Evolutionary conservation across 2,329 filamentous ascomycete species (phyloP).

Genomic region (Venturia aucupariae): DNA sequence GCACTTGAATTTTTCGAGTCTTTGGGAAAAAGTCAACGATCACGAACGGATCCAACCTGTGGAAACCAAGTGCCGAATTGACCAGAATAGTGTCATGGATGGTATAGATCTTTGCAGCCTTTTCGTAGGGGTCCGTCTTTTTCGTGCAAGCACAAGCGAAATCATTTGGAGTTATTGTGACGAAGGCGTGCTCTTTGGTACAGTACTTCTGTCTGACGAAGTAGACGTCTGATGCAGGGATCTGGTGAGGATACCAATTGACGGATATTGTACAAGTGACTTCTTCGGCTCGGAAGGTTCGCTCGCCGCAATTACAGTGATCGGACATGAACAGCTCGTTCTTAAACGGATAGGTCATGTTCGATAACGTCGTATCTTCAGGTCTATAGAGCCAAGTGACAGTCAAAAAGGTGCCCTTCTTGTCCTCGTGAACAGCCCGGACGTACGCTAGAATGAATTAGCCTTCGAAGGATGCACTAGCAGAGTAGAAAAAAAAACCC

Average conservation of each 20-base stretch:
- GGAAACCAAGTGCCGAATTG: slow-evolving; percentile 39
- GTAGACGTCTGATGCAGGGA: slow-evolving; percentile 33
- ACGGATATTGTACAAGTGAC: slow-evolving; percentile 50
- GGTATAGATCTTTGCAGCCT: slow-evolving; percentile 26
- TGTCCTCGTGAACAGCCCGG: slow-evolving; percentile 40
- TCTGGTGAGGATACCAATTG: slow-evolving; percentile 43
- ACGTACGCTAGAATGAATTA: slow-evolving; percentile 49
- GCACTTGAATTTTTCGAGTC: slow-evolving; percentile 33
- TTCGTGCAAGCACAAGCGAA: slow-evolving; percentile 42
- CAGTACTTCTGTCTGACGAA: slow-evolving; percentile 66
- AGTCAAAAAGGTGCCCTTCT: slow-evolving; percentile 42
- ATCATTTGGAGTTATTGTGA: slow-evolving; percentile 47
- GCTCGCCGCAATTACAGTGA: slow-evolving; percentile 59
- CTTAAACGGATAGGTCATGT: slow-evolving; percentile 56
- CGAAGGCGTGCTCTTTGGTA: slow-evolving; percentile 51
- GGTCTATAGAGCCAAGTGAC: slow-evolving; percentile 69
- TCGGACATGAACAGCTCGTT: slow-evolving; percentile 72
- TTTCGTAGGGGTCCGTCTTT: slow-evolving; percentile 17
- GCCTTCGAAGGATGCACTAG: background rate
- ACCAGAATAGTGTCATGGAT: slow-evolving; percentile 45
- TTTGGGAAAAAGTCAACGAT: slow-evolving; percentile 36
- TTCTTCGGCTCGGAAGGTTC: slow-evolving; percentile 44
- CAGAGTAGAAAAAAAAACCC: background rate
- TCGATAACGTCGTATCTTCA: slow-evolving; percentile 58
- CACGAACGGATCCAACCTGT: slow-evolving; percentile 50